Evolutionary conservation across 1,284 basidiomycete species (phyloP).

Genomic region (Exobasidium rhododendri): DNA sequence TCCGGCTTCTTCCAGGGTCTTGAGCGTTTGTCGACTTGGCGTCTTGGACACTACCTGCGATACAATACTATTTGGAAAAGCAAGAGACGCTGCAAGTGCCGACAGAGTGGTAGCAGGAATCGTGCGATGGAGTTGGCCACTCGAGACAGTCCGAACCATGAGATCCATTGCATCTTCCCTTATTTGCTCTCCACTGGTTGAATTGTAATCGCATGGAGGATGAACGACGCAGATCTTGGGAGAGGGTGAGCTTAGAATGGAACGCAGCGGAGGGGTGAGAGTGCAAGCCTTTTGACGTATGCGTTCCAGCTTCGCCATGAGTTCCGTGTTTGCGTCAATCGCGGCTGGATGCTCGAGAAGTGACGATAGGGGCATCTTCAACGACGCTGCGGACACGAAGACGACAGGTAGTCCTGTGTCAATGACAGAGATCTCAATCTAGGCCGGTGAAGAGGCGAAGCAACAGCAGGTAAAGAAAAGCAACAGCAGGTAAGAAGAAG

Average conservation of each 20-base stretch:
- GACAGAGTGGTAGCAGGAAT: conserved; percentile 32
- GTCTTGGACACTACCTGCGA: conserved; percentile 10
- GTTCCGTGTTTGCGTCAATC: conserved; percentile 30
- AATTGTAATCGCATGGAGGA: conserved; percentile 30
- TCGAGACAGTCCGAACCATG: conserved; percentile 36
- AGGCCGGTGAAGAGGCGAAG: background rate
- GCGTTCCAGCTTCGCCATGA: conserved; percentile 32
- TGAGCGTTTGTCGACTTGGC: conserved; percentile 27
- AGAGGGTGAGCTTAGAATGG: conserved; percentile 32
- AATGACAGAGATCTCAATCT: conserved; percentile 34
- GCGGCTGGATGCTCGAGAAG: conserved; percentile 24
- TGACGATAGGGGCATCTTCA: conserved; percentile 15
- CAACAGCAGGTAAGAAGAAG: background rate
- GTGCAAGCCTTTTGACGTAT: conserved; percentile 29
- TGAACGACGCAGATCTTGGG: conserved; percentile 52
- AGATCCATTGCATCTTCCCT: conserved; percentile 28
- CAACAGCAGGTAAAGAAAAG: background rate
- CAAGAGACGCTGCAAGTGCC: conserved; percentile 29
- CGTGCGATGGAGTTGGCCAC: conserved; percentile 41
- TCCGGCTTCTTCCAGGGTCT: background rate
- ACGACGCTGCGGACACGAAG: conserved; percentile 33
- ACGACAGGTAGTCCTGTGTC: conserved; percentile 48
- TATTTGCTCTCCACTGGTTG: conserved; percentile 29
- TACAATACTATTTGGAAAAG: conserved; percentile 8
- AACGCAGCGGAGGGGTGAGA: conserved; percentile 22